Evolutionary conservation across 169 alveolate genomes (phyloP).

Genomic region (Cryptosporidium xiaoi): DNA sequence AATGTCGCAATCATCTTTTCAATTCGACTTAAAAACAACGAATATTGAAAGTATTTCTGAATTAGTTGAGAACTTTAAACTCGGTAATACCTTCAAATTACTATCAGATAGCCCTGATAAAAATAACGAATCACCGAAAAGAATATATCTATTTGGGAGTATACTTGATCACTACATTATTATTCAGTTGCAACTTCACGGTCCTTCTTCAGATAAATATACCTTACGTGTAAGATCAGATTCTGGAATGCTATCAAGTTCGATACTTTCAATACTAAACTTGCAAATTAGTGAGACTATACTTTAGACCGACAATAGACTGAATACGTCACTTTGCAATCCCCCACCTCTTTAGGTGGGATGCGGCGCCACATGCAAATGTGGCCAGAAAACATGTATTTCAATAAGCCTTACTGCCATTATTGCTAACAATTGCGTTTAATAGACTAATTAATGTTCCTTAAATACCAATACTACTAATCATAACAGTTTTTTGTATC

Average conservation of each 20-base stretch:
- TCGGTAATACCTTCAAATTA: conserved; percentile 24
- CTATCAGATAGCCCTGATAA: conserved; percentile 3
- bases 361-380: conserved; percentile 76
- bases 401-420: no score
- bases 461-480: no score
- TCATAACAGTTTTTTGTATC: no score
- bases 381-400: conserved; percentile 67
- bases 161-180: conserved; percentile 15
- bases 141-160: conserved; percentile 38
- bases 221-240: conserved; percentile 61
- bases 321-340: conserved; percentile 62
- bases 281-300: conserved; percentile 14
- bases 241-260: conserved; percentile 38
- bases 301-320: conserved; percentile 62
- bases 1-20: conserved; percentile 30
- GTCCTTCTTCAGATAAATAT: not conserved
- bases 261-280: conserved; percentile 22
- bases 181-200: conserved; percentile 17
- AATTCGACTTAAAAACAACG: not conserved
- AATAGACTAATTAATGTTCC: no score
- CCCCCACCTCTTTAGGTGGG: conserved; percentile 74
- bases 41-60: not conserved
- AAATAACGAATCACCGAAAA: not conserved
- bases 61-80: conserved; percentile 28
- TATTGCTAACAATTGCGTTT: no score